phyloP scores from a whole-genome alignment of 768 basidiomycete genomes.

The Collybiopsis luxurians region DNA sequence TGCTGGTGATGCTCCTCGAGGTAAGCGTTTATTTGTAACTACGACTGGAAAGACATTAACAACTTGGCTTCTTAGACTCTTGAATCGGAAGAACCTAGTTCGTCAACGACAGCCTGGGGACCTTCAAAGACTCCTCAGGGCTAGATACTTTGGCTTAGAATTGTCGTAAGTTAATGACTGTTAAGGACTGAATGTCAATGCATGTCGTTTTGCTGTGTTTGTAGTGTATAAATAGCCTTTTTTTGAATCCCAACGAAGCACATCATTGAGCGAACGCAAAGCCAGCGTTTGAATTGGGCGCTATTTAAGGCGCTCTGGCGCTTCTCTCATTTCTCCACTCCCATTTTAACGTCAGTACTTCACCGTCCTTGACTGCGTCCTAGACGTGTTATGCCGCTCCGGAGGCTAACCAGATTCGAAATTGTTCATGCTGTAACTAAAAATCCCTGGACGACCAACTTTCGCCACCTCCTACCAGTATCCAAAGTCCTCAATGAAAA shows the following conservation, averaged over 20 bases:
- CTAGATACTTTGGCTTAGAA: neutral
- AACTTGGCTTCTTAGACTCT: constrained; percentile 51
- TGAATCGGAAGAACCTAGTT: constrained; percentile 78
- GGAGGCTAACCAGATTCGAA: constrained; percentile 31
- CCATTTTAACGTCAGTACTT: no score
- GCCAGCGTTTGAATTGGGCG: no score
- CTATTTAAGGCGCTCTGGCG: no score
- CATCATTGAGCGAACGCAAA: no score
- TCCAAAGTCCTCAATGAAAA: constrained; percentile 42
- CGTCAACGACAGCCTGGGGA: constrained; percentile 47
- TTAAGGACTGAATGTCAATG: neutral
- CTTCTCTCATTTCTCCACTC: no score
- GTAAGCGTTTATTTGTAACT: constrained; percentile 34
- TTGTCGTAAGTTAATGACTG: neutral
- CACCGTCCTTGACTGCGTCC: neutral
- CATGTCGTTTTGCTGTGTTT: neutral
- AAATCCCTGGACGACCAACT: constrained; percentile 58
- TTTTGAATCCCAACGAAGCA: no score
- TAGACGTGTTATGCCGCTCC: constrained; percentile 24
- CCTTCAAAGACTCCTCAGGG: neutral
- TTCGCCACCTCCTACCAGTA: constrained; percentile 61
- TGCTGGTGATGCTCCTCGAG: constrained; percentile 83
- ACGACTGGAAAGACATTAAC: neutral
- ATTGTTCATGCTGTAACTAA: constrained; percentile 48
- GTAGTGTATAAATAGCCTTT: neutral